Evolutionary conservation across 2,329 filamentous ascomycete genomes (phyloP).

Genomic region (Paecilomyces niveus): DNA sequence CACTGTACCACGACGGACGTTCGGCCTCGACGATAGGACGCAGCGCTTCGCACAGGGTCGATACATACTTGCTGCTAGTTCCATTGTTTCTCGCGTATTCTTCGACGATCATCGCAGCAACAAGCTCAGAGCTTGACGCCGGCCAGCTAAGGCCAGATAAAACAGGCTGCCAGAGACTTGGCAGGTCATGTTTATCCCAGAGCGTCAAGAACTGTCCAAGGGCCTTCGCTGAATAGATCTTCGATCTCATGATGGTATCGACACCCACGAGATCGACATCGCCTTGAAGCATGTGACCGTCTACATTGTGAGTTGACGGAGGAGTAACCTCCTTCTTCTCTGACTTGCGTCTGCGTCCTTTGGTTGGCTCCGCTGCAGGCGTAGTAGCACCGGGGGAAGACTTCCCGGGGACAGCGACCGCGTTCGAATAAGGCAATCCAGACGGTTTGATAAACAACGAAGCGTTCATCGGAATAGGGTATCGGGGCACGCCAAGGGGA

Average conservation of each 20-base stretch:
- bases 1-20: slow-evolving; percentile 74
- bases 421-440: slow-evolving; percentile 66
- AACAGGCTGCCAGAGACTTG: slow-evolving; percentile 57
- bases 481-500: slow-evolving; percentile 83
- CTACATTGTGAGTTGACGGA: slow-evolving; percentile 80
- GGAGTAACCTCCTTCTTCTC: slow-evolving; percentile 70
- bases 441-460: slow-evolving; percentile 89
- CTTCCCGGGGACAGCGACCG: slow-evolving; percentile 27
- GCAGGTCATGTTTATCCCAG: slow-evolving; percentile 53
- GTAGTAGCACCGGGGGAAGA: slow-evolving; percentile 34
- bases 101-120: slow-evolving; percentile 75
- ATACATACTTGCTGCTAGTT: slow-evolving; percentile 23
- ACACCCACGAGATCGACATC: slow-evolving; percentile 90
- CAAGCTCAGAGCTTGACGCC: slow-evolving; percentile 79
- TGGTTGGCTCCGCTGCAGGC: slow-evolving; percentile 53
- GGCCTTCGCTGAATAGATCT: slow-evolving; percentile 78
- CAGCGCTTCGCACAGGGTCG: slow-evolving; percentile 49
- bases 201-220: slow-evolving; percentile 76
- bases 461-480: slow-evolving; percentile 87
- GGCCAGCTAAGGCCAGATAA: slow-evolving; percentile 62
- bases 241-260: slow-evolving; percentile 80
- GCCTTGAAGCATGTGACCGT: slow-evolving; percentile 95
- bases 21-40: slow-evolving; percentile 74
- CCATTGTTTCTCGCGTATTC: slow-evolving; percentile 64
- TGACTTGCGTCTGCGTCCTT: slow-evolving; percentile 74